Conservation (phyloP, 2,329 filamentous ascomycete species). For the Pseudogymnoascus sp. region DNA sequence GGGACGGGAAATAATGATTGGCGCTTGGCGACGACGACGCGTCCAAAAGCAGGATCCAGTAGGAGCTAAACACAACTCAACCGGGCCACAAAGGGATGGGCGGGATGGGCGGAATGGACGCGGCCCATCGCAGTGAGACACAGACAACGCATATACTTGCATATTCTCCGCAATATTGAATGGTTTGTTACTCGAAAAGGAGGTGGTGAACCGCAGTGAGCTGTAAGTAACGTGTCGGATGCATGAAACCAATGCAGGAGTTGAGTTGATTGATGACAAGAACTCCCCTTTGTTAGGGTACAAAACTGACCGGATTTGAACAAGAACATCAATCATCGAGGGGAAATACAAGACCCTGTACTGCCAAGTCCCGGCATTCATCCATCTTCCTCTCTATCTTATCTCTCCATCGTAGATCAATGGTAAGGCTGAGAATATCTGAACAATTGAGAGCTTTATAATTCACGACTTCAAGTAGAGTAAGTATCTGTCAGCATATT, state of each 20-base stretch:
- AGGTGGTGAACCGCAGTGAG: background rate
- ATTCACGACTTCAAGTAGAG: background rate
- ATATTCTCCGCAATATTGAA: conserved; percentile 5
- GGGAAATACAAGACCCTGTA: background rate
- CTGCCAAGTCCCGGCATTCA: background rate
- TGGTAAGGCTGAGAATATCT: background rate
- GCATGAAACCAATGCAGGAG: conserved; percentile 3
- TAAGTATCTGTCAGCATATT: background rate
- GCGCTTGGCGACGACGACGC: conserved; percentile 1
- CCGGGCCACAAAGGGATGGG: background rate
- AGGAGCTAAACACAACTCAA: conserved; percentile 6
- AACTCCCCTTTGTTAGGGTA: background rate
- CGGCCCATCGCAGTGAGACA: background rate
- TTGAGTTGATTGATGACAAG: background rate
- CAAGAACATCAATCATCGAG: background rate
- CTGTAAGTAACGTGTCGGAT: background rate
- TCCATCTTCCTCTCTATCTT: background rate
- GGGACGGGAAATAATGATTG: background rate
- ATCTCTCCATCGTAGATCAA: background rate
- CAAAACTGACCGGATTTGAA: background rate
- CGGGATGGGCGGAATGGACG: background rate
- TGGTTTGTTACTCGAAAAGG: background rate
- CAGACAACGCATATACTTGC: background rate
- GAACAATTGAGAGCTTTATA: background rate
- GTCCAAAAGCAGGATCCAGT: conserved; percentile 1